Base-by-base conservation (phyloP, 1,284 basidiomycete species). In the Pseudomicrostroma phylloplanum region DNA sequence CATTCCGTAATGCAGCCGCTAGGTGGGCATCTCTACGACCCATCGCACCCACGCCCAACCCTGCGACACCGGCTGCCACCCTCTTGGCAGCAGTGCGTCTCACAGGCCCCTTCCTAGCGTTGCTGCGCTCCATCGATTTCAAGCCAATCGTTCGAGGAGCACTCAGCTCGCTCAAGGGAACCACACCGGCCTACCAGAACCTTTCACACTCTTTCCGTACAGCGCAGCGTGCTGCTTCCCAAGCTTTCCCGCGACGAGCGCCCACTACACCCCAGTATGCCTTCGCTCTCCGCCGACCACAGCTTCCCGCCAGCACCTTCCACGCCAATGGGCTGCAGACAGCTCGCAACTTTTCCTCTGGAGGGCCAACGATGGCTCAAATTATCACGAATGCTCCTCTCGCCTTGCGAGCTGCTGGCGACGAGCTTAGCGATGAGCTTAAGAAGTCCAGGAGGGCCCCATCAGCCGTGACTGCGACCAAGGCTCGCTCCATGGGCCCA, bases 311-410 rank as follows among this genome's bases (percentile, higher is more conserved):
- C 46, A 48, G 46, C 46, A 48, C 23, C 4, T 48, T 48, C 23
- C 46, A 48, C 7, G 46, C n/a, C n/a, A n/a, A n/a, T n/a, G 46
- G 46, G 12, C 46, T 48, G 46, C 46, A 48, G 46, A 48, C 46
- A 7, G 46, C 46, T 23, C 17, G 46, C 7, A n/a, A 48, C 17
- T 48, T 48, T 11, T 48, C 46, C 46, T 48, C 46, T 48, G 46
- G n/a, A 4, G 46, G 46, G 23, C 46, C 46, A 7, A 48, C 17
- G 46, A 3, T 23, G 23, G 46, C 46, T 23, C 23, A 48, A n/a
- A 7, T 48, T 7, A 48, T 48, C 46, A 48, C 46, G 7, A 48
- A 48, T 48, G 46, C 46, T n/a, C 46, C 46, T 23, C 46, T 48
- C 3, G 46, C 46, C 7, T 23, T 48, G 46, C 46, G 46, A n/a